Evolutionary conservation across 2,329 filamentous ascomycete species (phyloP), one percentile per base, ranked within the genome.

Genomic region (Ceratocystis eucalypticola): DNA sequence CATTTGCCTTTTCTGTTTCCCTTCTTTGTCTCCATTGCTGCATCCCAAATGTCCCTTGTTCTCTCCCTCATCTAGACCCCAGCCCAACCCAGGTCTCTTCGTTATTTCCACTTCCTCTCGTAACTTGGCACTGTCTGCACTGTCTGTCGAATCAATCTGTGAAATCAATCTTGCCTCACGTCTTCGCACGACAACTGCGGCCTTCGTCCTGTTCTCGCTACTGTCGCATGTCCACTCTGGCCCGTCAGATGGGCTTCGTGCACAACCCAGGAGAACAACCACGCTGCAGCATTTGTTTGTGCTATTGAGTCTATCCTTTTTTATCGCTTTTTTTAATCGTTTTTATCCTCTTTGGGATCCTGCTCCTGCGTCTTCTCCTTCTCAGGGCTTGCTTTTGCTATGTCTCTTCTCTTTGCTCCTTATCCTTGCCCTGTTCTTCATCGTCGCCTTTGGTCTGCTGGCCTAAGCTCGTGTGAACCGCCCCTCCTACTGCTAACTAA

Each of bases 11-110:
- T 61, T 61, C 25, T 50, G 46, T 37, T 44, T 48, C 63, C 67
- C 62, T 62, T 66, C 62, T 30, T 65, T 65, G 65, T 63, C 63
- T 68, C 57, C 53, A 70, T 70, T 73, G 74, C 73, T 72, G 72
- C 70, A 69, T 72, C 71, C 69, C 73, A 71, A 71, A 72, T 70
- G 25, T 48, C 61, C 61, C 61, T 62, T 62, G 61, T 46, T 46
- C 12, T n/a, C 41, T 62, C 61, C 15, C 61, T 62, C 41, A n/a
- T 46, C 28, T 30, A 59, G 28, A 59, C 8, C 8, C 50, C 46
- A 8, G 48, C 20, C 22, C 8, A 15, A 53, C 20, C 48, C 20
- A 15, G 25, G 48, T 53, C 48, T 28, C 17, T 28, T 28, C 37
- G 48, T 6, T 28, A 53, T 53, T 53, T 28, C 48, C 48, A 25